Evolutionary conservation across 371 early-diverging fungal species (phyloP).

Genomic region (Paramicrosporidium saccamoebae): DNA sequence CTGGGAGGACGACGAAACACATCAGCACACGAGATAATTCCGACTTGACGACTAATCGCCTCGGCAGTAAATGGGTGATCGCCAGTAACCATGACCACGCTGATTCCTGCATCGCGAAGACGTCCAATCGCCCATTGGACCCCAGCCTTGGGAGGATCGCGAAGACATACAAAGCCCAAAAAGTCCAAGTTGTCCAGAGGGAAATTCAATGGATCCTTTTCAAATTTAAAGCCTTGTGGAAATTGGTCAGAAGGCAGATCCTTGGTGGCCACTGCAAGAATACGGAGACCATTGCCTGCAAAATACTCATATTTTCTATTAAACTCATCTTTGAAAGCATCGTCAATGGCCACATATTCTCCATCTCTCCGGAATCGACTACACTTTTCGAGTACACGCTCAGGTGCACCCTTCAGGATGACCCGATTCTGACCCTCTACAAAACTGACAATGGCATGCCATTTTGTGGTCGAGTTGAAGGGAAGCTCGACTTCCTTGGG

Average conservation of each 20-base stretch:
- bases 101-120: conserved; percentile 23
- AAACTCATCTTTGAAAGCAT: conserved; percentile 4
- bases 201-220: conserved; percentile 30
- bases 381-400: too few species aligned
- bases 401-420: conserved; percentile 5
- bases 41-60: conserved; percentile 23
- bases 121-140: conserved; percentile 13
- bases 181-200: conserved; percentile 13
- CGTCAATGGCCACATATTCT: neutral
- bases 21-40: conserved; percentile 14
- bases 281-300: conserved; percentile 43
- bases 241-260: conserved; percentile 16
- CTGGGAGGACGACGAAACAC: conserved; percentile 4
- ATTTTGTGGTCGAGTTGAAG: conserved; percentile 28
- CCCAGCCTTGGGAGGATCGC: conserved; percentile 31
- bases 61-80: conserved; percentile 29
- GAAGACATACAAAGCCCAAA: conserved; percentile 23
- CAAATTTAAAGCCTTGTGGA: conserved; percentile 27
- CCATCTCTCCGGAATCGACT: too few species aligned
- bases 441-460: conserved; percentile 25
- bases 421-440: conserved; percentile 5
- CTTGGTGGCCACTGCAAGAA: conserved; percentile 31
- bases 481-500: conserved; percentile 23
- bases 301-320: too few species aligned
- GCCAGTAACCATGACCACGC: conserved; percentile 39